A percentile compares a stretch with the other conserved stretches of the same genome.
Evolutionary conservation across 2,329 filamentous ascomycete genomes (phyloP).

Genomic region (Tolypocladium cylindrosporum): DNA sequence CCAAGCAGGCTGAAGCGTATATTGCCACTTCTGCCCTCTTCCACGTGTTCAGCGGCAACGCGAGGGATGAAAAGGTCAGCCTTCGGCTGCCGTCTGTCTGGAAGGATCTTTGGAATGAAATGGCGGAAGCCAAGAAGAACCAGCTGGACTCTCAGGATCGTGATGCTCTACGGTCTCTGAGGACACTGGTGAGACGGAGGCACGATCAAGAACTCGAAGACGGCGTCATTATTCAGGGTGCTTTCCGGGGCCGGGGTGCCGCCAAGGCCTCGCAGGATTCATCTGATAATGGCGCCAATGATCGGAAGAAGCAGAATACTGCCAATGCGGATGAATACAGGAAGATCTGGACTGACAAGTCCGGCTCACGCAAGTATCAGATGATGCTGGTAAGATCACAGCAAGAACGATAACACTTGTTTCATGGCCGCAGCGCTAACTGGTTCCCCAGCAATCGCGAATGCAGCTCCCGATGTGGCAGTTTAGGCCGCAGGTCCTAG

Average conservation of each 20-base stretch:
- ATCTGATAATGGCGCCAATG: conserved; percentile 36
- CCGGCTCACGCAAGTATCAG: conserved; percentile 52
- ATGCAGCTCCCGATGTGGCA: conserved; percentile 83
- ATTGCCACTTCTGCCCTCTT: conserved; percentile 77
- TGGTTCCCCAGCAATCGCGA: conserved; percentile 40
- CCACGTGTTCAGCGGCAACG: conserved; percentile 63
- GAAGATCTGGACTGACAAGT: conserved; percentile 51
- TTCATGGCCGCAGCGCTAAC: background rate
- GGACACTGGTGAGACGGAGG: conserved; percentile 58
- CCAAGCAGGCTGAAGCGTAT: conserved; percentile 77
- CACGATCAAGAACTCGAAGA: conserved; percentile 61
- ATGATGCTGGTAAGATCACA: conserved; percentile 56
- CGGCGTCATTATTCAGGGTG: conserved; percentile 66
- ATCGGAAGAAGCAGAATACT: conserved; percentile 28
- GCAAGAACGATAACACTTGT: background rate
- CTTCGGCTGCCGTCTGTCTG: conserved; percentile 69
- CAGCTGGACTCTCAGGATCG: conserved; percentile 63
- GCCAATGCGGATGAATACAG: conserved; percentile 39
- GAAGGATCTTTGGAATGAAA: conserved; percentile 78
- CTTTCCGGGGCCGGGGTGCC: conserved; percentile 54
- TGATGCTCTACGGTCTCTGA: conserved; percentile 54
- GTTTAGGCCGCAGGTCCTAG: conserved; percentile 69
- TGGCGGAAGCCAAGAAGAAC: conserved; percentile 60
- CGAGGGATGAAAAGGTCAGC: conserved; percentile 79
- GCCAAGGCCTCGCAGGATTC: conserved; percentile 36